Evolutionary conservation across 108 stramenopile species (phyloP).

Genomic region (Ochromonas danica): DNA sequence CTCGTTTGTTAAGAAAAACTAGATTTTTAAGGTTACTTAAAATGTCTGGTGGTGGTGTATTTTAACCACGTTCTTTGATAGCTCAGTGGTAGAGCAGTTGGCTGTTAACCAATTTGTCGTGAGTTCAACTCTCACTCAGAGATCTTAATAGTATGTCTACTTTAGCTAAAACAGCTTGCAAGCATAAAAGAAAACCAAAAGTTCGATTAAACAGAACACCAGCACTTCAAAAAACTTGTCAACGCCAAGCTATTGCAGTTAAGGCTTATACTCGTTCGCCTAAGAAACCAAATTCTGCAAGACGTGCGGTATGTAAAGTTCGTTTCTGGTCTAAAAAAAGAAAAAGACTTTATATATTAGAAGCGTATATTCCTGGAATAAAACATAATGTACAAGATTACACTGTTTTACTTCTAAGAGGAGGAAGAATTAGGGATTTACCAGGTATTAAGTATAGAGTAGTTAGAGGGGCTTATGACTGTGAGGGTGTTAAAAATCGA

Average conservation of each 20-base stretch:
- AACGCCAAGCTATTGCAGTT: background rate
- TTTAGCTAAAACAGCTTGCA: slow-evolving; percentile 17
- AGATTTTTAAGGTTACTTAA: slow-evolving; percentile 16
- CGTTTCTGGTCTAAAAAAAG: background rate
- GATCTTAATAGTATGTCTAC: slow-evolving; percentile 17
- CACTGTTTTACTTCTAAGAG: slow-evolving; percentile 22
- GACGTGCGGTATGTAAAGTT: background rate
- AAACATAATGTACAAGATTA: slow-evolving; percentile 19
- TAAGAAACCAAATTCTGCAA: slow-evolving; percentile 28
- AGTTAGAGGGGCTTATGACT: slow-evolving; percentile 25
- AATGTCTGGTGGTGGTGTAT: slow-evolving; percentile 18
- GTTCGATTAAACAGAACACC: slow-evolving; percentile 27
- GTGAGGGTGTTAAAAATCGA: slow-evolving; percentile 21
- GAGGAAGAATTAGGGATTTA: slow-evolving; percentile 32
- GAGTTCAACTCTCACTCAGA: slow-evolving; percentile 15
- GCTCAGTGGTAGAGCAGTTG: slow-evolving; percentile 13
- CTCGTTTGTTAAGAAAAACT: background rate
- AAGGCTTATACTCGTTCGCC: slow-evolving; percentile 17
- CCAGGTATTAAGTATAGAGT: slow-evolving; percentile 18
- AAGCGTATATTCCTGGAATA: slow-evolving; percentile 24
- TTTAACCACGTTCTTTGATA: slow-evolving; percentile 17
- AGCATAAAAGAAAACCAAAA: slow-evolving; percentile 6
- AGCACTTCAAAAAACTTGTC: background rate
- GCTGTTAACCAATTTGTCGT: slow-evolving; percentile 15
- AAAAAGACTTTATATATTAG: slow-evolving; percentile 6